Evolutionary conservation across 2,329 filamentous ascomycete genomes (phyloP).

Genomic region (Aureobasidium sp.): DNA sequence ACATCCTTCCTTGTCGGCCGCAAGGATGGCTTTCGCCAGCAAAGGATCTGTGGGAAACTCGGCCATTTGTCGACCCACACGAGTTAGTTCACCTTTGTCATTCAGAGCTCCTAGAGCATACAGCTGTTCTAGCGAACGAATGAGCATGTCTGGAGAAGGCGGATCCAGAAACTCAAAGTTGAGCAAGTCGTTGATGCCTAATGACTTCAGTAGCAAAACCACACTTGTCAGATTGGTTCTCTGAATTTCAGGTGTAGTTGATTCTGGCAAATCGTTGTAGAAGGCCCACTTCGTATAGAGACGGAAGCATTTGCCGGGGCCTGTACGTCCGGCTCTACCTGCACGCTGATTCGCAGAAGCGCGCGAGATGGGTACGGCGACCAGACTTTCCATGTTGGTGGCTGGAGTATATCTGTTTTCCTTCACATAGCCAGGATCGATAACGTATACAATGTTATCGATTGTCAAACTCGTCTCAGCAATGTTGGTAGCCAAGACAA

Average conservation of each 20-base stretch:
- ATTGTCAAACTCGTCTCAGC: slow-evolving; percentile 94
- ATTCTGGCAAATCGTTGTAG: slow-evolving; percentile 90
- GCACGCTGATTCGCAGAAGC: slow-evolving; percentile 90
- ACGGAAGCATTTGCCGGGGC: slow-evolving; percentile 86
- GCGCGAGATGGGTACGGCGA: slow-evolving; percentile 83
- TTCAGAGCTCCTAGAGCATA: slow-evolving; percentile 88
- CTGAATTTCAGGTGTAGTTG: slow-evolving; percentile 87
- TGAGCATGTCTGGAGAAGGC: slow-evolving; percentile 81
- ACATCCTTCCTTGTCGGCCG: slow-evolving; percentile 83
- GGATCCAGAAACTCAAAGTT: slow-evolving; percentile 97
- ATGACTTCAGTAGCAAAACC: slow-evolving; percentile 76
- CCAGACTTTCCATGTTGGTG: slow-evolving; percentile 85
- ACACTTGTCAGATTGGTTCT: slow-evolving; percentile 79
- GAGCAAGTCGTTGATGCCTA: slow-evolving; percentile 87
- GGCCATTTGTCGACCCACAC: slow-evolving; percentile 86
- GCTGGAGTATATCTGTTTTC: slow-evolving; percentile 89
- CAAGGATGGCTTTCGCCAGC: slow-evolving; percentile 81
- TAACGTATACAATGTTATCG: slow-evolving; percentile 91
- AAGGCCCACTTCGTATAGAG: slow-evolving; percentile 84
- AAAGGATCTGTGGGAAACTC: slow-evolving; percentile 92
- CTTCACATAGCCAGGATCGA: slow-evolving; percentile 92
- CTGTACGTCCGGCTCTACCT: slow-evolving; percentile 85
- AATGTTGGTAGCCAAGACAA: slow-evolving; percentile 93
- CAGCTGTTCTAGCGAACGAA: slow-evolving; percentile 79
- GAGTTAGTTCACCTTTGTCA: slow-evolving; percentile 80